Base-by-base conservation (phyloP, 805 yeast genomes). In the Candida nonsorbophila region DNA sequence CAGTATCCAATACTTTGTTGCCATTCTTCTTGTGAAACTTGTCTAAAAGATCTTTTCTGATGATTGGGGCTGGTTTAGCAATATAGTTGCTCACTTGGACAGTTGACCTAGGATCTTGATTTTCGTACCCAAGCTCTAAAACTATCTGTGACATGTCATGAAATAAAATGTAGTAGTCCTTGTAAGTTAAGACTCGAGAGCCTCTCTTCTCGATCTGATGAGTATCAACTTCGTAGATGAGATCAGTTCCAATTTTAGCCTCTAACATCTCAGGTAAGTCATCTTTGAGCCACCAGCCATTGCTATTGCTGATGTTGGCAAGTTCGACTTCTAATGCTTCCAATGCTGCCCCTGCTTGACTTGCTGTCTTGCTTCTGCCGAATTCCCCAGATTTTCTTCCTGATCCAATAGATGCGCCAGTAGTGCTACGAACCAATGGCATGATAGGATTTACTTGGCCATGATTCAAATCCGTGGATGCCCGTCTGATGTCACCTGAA, bases 111-210 rank as follows among this genome's bases (percentile, higher is more conserved):
- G 92, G 86, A 32, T 77, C 71, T 9, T 59, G 57, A 10, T 48
- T 42, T 22, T 78, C 79, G 44, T 63, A 85, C 14, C 69, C 63
- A 4, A 83, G 56, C 28, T 78, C 76, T 37, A 85, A 56, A 1
- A 72, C 57, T 4, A 78, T 60, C 41, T 79, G 85, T 1, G 92
- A 73, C 41, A 80, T 76, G 49, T 84, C 94, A 36, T 72, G 76
- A 52, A 77, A 79, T 22, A 87, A 55, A 9, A 86, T 64, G 47
- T 84, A 85, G 40, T 82, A 77, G 39, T 81, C 87, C 30, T 81
- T 67, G 38, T 72, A 62, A 4, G 65, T 55, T 5, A 69, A 55
- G 3, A 37, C 40, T 23, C 75, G 58, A 14, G 74, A 73, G 8
- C 74, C 74, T 41, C 95, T 72, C 45, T 81, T 83, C 9, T 41